Conservation (phyloP, 768 basidiomycete genomes). For the Tylopilus rubrobrunneus region DNA sequence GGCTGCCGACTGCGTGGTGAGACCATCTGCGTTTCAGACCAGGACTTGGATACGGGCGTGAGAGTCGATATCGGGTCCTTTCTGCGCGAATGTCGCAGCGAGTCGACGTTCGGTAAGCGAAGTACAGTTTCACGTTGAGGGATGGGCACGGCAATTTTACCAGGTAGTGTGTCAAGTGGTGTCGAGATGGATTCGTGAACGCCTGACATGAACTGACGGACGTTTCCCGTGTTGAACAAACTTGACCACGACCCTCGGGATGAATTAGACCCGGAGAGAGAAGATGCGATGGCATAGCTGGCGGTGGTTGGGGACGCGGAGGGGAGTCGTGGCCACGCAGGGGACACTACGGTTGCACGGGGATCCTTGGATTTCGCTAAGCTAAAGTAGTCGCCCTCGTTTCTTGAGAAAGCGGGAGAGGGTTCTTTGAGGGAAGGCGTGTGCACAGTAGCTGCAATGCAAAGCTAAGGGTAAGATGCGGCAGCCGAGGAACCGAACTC, state of each 20-base stretch:
- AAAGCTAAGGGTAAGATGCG: background rate
- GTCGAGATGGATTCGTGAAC: conserved; percentile 48
- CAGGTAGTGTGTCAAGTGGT: conserved; percentile 29
- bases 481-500: background rate
- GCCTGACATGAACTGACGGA: conserved; percentile 67
- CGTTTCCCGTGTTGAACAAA: conserved; percentile 60
- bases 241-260: conserved; percentile 82
- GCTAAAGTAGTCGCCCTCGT: conserved; percentile 59
- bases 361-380: conserved; percentile 34
- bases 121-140: conserved; percentile 18
- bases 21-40: conserved; percentile 46
- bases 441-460: background rate
- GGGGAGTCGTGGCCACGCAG: conserved; percentile 50
- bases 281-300: conserved; percentile 34
- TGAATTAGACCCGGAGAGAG: conserved; percentile 51
- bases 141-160: conserved; percentile 24
- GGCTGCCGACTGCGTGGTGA: conserved; percentile 26
- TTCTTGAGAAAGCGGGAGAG: conserved; percentile 19
- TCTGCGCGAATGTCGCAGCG: conserved; percentile 27
- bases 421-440: conserved; percentile 18
- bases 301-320: conserved; percentile 40
- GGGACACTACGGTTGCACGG: conserved; percentile 40
- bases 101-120: conserved; percentile 25
- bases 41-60: conserved; percentile 46
- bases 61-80: conserved; percentile 26